Conservation (phyloP, 192 early-diverging fungal species). For the Chytriomyces sp. region DNA sequence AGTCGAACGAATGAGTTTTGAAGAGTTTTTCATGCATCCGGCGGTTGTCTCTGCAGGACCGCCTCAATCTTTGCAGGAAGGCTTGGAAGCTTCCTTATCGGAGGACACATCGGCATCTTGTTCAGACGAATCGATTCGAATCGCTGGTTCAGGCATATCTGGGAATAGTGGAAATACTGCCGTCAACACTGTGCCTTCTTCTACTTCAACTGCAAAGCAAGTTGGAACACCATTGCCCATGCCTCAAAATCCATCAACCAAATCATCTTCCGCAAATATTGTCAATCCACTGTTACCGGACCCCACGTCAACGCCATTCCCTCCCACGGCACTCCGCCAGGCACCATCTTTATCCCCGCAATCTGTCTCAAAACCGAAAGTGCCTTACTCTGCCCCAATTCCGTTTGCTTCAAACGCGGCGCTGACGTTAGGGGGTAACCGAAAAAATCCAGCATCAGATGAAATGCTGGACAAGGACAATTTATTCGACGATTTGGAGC, state of each 20-base stretch:
- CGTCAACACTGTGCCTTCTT: background rate
- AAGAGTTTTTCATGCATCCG: constrained; percentile 90
- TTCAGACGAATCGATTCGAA: too few relatives aligned
- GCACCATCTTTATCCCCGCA: background rate
- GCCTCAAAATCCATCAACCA: too few relatives aligned
- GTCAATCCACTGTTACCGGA: constrained; percentile 19
- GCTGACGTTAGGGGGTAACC: too few relatives aligned
- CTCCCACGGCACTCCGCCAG: background rate
- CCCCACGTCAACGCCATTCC: constrained; percentile 14
- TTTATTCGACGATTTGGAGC: constrained; percentile 34
- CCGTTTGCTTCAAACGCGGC: background rate
- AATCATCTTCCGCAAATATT: constrained; percentile 10
- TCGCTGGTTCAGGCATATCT: too few relatives aligned
- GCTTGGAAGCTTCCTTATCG: too few relatives aligned
- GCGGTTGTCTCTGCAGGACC: constrained; percentile 46
- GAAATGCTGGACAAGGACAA: background rate
- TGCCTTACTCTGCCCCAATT: constrained; percentile 4
- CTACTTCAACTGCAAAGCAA: background rate
- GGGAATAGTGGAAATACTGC: background rate
- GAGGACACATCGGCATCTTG: too few relatives aligned
- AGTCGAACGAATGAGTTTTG: constrained; percentile 87
- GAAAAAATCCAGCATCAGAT: too few relatives aligned
- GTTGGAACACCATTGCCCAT: too few relatives aligned
- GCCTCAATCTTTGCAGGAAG: background rate
- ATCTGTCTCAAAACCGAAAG: constrained; percentile 7